phyloP scores from a whole-genome alignment of 192 early-diverging fungal species.

The Dispira simplex region DNA sequence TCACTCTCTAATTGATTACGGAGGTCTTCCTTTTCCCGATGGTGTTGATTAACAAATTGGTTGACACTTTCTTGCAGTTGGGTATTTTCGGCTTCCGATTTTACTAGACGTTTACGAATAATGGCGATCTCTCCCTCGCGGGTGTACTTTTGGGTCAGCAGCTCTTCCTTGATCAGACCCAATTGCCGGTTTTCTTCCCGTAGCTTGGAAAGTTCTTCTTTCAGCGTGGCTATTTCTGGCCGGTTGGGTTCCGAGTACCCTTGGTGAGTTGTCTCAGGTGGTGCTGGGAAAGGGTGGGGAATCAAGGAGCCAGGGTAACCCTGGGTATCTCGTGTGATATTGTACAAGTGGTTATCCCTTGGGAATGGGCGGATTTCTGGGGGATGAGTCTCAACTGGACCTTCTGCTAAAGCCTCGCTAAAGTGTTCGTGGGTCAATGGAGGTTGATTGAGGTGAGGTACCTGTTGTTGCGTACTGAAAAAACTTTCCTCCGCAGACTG shows the following conservation, averaged over 20 bases:
- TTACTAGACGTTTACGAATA: conserved; percentile 8
- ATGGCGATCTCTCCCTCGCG: conserved; percentile 11
- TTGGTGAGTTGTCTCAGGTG: not conserved
- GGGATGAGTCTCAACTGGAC: too few species aligned
- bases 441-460: too few species aligned
- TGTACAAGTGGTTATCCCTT: too few species aligned
- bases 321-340: too few species aligned
- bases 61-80: not conserved
- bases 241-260: not conserved
- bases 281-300: too few species aligned
- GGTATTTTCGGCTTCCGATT: conserved; percentile 8
- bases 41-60: too few species aligned
- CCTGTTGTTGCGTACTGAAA: not conserved
- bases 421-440: too few species aligned
- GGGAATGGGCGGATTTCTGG: too few species aligned
- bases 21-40: not conserved
- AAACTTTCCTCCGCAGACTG: conserved; percentile 4
- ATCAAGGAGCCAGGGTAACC: too few species aligned
- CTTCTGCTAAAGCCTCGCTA: too few species aligned
- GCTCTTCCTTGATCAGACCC: not conserved
- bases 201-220: not conserved
- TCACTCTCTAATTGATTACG: not conserved
- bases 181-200: conserved; percentile 5
- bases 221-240: not conserved
- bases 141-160: conserved; percentile 3